phyloP scores from a whole-genome alignment of 768 basidiomycete species.

The Solioccasus polychromus region DNA sequence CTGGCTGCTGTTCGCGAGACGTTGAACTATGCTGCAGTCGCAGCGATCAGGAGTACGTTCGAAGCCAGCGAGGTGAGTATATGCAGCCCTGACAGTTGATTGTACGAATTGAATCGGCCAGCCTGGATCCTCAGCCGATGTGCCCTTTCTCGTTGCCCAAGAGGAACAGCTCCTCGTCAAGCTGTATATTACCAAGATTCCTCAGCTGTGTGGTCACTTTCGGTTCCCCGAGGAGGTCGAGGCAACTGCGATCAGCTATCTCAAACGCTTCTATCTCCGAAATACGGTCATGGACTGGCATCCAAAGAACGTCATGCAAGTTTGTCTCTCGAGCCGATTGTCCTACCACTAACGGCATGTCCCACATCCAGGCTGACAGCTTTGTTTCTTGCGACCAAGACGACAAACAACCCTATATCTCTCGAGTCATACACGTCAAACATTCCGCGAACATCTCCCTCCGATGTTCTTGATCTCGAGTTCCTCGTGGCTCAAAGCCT shows the following conservation, averaged over 20 bases:
- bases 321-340: conserved; percentile 3
- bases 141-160: conserved; percentile 67
- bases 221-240: conserved; percentile 91
- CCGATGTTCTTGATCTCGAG: conserved; percentile 90
- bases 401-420: conserved; percentile 91
- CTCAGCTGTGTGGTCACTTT: conserved; percentile 80
- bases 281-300: conserved; percentile 99
- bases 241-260: conserved; percentile 85
- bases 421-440: conserved; percentile 80
- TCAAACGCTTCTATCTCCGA: conserved; percentile 95
- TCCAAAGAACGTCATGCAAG: conserved; percentile 96
- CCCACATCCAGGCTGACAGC: conserved; percentile 77
- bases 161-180: conserved; percentile 90
- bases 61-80: conserved; percentile 71
- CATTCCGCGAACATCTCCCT: conserved; percentile 76
- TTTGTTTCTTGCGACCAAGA: conserved; percentile 94
- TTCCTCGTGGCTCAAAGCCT: conserved; percentile 95
- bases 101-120: conserved; percentile 28
- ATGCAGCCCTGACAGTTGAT: neutral
- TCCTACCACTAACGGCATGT: neutral
- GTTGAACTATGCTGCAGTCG: conserved; percentile 74
- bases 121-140: conserved; percentile 71
- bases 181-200: conserved; percentile 84
- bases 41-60: conserved; percentile 72
- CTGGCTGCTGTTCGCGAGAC: conserved; percentile 58